Evolutionary conservation across 345 rosid genomes (phyloP).

Genomic region (Combretum micranthum): DNA sequence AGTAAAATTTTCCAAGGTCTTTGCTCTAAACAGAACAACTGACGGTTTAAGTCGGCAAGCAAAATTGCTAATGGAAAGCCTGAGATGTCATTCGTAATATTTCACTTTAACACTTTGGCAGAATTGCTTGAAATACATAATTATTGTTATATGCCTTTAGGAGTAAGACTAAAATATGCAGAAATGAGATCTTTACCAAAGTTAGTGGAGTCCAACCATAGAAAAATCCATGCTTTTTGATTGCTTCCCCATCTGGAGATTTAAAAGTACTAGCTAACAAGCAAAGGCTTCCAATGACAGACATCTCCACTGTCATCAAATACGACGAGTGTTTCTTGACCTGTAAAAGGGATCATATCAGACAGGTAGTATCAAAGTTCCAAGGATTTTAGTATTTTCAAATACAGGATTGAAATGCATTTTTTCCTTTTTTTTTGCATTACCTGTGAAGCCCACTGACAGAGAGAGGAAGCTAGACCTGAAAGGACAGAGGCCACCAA

Average conservation of each 20-base stretch:
- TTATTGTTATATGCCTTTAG: no score
- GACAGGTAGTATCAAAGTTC: slow-evolving; percentile 1
- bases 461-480: slow-evolving; percentile 88
- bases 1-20: no score
- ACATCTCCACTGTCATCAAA: slow-evolving; percentile 98
- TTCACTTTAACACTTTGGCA: no score
- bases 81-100: no score
- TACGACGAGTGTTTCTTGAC: slow-evolving; percentile 92
- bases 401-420: not conserved
- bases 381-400: not conserved
- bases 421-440: slow-evolving; percentile 5
- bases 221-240: slow-evolving; percentile 68
- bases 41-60: no score
- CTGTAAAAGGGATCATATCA: slow-evolving; percentile 26
- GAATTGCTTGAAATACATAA: no score
- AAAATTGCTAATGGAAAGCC: no score
- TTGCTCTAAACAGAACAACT: no score
- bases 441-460: slow-evolving; percentile 99
- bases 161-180: no score
- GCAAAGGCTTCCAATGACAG: slow-evolving; percentile 89
- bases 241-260: slow-evolving; percentile 98
- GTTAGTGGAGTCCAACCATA: slow-evolving; percentile 94
- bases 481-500: slow-evolving; percentile 93
- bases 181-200: slow-evolving; percentile 37
- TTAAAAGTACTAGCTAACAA: slow-evolving; percentile 65